Base-by-base conservation (phyloP, 768 basidiomycete genomes). In the Omphalotus guepiniiformis region DNA sequence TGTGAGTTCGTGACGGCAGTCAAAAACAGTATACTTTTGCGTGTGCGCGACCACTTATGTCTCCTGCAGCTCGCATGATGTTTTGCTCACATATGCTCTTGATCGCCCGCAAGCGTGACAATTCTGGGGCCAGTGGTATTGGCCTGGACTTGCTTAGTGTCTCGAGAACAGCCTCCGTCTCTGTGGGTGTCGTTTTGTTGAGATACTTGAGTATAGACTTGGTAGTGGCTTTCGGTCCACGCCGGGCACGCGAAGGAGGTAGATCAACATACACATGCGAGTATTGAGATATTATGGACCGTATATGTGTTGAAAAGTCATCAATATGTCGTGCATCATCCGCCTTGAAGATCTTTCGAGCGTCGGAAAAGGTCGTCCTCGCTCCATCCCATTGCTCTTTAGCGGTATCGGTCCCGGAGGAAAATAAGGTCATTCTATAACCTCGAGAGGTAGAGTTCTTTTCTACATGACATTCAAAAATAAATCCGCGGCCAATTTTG, bases 381-480 rank as follows among this genome's bases (percentile, higher is more conserved):
- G 92, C 82, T 9, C 96, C 96, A 35, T 95, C 90, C 96, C 96
- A 99, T 55, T 88, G 82, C 60, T 93, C 92, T 56, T 86, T 84
- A 13, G 74, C 71, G 1, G 79, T 58, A 58, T 94, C 83, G 50
- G 80, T 87, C 13, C 88, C 87, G 1, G 74, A 67, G 26, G 83
- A 85, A 61, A 96, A 98, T 27, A 98, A 62, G 0, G 84, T 83
- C 87, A 94, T 93, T 45, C 73, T 75, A 65, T 94, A 97, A 1
- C 93, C 93, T 55, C 81, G 75, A 1, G 83, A 68, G 4, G 75
- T 76, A 1, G 84, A 79, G 28, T 70, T 74, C 56, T 88, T 89
- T 63, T 92, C 88, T 89, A 56, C 5, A 12, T 27, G 51, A 29
- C 8, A 29, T 45, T 26, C n/a, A 47, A 15, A 38, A 46, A 43